Evolutionary conservation across 2,329 filamentous ascomycete genomes (phyloP).

Genomic region (Xylariaceae sp.): DNA sequence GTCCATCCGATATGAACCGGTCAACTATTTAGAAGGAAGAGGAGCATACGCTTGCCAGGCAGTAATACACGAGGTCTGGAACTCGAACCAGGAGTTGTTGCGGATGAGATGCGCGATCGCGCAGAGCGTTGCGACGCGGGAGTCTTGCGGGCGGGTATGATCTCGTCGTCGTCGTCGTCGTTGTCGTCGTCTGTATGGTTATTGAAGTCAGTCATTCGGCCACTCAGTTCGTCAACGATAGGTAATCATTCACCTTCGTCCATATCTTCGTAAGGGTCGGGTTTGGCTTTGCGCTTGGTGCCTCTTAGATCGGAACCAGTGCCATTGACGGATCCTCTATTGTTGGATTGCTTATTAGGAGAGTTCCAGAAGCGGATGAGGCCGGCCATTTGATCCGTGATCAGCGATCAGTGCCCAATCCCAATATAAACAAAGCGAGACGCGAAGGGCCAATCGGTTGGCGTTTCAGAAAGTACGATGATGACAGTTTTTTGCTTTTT

Average conservation of each 20-base stretch:
- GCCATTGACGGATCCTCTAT: constrained; percentile 19
- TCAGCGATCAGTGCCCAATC: neutral
- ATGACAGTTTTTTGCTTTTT: neutral
- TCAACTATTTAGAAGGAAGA: neutral
- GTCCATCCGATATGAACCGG: too few relatives aligned
- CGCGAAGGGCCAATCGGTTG: constrained; percentile 5
- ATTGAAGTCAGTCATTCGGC: neutral
- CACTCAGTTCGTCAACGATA: neutral
- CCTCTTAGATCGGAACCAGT: constrained; percentile 27
- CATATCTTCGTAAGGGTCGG: constrained; percentile 38
- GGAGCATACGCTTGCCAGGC: constrained; percentile 28
- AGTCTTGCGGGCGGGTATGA: constrained; percentile 28
- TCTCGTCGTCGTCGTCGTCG: constrained; percentile 26
- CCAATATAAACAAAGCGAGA: constrained; percentile 12
- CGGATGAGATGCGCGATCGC: constrained; percentile 34
- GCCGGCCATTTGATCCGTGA: constrained; percentile 18
- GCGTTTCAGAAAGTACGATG: neutral
- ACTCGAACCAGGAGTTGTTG: constrained; percentile 33
- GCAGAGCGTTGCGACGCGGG: constrained; percentile 26
- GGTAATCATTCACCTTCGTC: constrained; percentile 33
- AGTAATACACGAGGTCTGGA: constrained; percentile 28
- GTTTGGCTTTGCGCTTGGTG: constrained; percentile 39
- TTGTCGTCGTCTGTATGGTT: neutral
- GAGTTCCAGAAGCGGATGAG: constrained; percentile 17
- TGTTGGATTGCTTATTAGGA: constrained; percentile 11